A percentile compares a stretch with the other conserved stretches of the same genome.
Conservation (phyloP, 169 alveolate species). For the Plasmodium yoelii region DNA sequence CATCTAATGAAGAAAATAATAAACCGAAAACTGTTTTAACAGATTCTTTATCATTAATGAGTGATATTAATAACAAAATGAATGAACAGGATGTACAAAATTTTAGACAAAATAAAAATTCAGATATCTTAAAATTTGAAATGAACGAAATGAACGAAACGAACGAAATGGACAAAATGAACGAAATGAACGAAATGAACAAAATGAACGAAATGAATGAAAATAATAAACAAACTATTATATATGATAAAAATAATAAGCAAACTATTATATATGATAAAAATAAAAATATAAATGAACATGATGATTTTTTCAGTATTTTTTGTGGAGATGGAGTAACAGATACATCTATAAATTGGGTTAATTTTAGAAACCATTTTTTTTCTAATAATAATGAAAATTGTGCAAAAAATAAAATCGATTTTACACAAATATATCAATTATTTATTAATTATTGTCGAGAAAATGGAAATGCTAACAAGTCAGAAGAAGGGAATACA, state of each 20-base stretch:
- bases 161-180: too few species aligned
- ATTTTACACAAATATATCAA: neutral
- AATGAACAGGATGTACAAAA: too few species aligned
- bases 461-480: neutral
- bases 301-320: neutral
- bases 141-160: too few species aligned
- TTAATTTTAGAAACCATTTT: neutral
- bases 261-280: constrained; percentile 12
- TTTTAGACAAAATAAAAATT: too few species aligned
- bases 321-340: neutral
- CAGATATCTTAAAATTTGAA: neutral
- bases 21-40: too few species aligned
- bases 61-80: too few species aligned
- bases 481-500: neutral
- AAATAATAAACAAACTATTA: constrained; percentile 1
- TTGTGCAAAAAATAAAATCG: neutral
- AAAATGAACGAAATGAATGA: neutral
- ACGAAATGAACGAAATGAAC: too few species aligned
- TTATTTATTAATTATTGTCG: neutral
- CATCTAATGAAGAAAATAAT: too few species aligned
- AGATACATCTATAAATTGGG: neutral
- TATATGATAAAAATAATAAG: constrained; percentile 1
- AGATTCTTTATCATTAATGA: too few species aligned
- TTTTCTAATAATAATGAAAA: too few species aligned
- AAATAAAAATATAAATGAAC: neutral